phyloP scores from a whole-genome alignment of 225 moss, liverwort and hornwort genomes.

The Lunularia cruciata region DNA sequence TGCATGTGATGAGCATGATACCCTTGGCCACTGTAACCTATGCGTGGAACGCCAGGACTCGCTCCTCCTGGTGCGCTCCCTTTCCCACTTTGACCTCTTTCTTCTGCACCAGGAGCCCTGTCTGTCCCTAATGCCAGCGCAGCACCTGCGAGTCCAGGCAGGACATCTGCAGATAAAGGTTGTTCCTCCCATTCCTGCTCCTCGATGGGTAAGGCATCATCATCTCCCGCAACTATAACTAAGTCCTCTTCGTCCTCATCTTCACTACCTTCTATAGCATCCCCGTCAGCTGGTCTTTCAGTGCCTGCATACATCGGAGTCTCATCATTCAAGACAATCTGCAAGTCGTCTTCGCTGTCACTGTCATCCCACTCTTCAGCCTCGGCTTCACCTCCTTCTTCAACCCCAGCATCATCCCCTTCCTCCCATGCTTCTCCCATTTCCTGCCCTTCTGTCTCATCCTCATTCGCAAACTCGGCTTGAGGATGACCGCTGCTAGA shows the following conservation, averaged over 20 bases:
- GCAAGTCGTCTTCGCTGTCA: conserved; percentile 93
- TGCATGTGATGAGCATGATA: conserved; percentile 85
- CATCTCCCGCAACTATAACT: conserved; percentile 80
- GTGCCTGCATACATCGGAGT: conserved; percentile 51
- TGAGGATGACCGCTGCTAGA: conserved; percentile 41
- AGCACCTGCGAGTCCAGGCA: conserved; percentile 69
- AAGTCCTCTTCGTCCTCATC: conserved; percentile 94
- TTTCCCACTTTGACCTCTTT: conserved; percentile 64
- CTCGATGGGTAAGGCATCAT: conserved; percentile 50
- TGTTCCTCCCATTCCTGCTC: conserved; percentile 96
- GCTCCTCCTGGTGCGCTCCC: conserved; percentile 59
- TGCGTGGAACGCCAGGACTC: conserved; percentile 71
- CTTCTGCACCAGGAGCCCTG: conserved; percentile 70
- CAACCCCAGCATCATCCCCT: conserved; percentile 25
- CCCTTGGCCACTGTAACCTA: conserved; percentile 99
- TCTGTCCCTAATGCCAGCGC: conserved; percentile 57
- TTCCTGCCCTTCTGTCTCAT: conserved; percentile 44
- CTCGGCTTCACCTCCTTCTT: conserved; percentile 39
- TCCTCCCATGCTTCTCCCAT: conserved; percentile 35
- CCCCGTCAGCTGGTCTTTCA: conserved; percentile 63
- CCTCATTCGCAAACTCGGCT: conserved; percentile 39
- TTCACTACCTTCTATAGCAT: conserved; percentile 73
- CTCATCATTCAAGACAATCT: conserved; percentile 90
- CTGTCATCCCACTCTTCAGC: conserved; percentile 86
- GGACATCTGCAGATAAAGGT: conserved; percentile 43